A percentile compares a stretch with the other conserved stretches of the same genome.
Conservation (phyloP, 1,284 basidiomycete genomes). For the Cutaneotrichosporon cyanovorans region DNA sequence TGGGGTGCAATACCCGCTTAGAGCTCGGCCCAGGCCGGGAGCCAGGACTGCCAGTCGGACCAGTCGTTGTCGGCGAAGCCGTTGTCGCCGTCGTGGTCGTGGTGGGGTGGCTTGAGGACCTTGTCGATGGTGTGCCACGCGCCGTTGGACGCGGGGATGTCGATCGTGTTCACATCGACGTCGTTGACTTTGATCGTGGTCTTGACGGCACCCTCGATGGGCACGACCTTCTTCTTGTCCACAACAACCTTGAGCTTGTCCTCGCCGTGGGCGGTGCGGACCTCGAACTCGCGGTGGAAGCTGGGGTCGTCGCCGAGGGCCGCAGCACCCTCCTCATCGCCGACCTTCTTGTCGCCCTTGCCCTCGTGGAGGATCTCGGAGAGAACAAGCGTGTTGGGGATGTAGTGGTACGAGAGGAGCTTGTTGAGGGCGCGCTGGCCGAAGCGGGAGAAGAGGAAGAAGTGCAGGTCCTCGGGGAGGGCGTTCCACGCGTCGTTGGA, state of each 20-base stretch:
- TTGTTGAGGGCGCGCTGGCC: constrained; percentile 56
- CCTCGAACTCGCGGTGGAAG: constrained; percentile 50
- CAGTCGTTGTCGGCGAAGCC: constrained; percentile 46
- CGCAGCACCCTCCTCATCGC: constrained; percentile 11
- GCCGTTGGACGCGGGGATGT: constrained; percentile 56
- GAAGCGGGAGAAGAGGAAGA: constrained; percentile 63
- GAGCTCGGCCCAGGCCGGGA: constrained; percentile 3
- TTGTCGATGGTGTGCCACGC: constrained; percentile 54
- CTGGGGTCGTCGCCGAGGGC: constrained; percentile 39
- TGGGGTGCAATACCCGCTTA: no score
- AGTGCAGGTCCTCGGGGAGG: constrained; percentile 54
- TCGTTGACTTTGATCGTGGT: constrained; percentile 54
- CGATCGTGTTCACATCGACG: constrained; percentile 49
- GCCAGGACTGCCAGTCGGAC: constrained; percentile 57
- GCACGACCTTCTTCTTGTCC: constrained; percentile 49
- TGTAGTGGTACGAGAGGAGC: constrained; percentile 59
- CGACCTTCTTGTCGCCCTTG: constrained; percentile 7
- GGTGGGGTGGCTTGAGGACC: constrained; percentile 52
- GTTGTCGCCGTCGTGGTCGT: constrained; percentile 33
- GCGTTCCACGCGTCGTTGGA: constrained; percentile 57
- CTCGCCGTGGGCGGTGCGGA: constrained; percentile 52
- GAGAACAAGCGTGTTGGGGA: constrained; percentile 55
- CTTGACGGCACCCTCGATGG: constrained; percentile 45
- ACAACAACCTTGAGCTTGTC: constrained; percentile 52
- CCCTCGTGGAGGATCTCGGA: constrained; percentile 50